Percentiles rank a stretch among this genome's conserved stretches.
phyloP scores from a whole-genome alignment of 331 rosid genomes.

The Pyracantha coccinea region DNA sequence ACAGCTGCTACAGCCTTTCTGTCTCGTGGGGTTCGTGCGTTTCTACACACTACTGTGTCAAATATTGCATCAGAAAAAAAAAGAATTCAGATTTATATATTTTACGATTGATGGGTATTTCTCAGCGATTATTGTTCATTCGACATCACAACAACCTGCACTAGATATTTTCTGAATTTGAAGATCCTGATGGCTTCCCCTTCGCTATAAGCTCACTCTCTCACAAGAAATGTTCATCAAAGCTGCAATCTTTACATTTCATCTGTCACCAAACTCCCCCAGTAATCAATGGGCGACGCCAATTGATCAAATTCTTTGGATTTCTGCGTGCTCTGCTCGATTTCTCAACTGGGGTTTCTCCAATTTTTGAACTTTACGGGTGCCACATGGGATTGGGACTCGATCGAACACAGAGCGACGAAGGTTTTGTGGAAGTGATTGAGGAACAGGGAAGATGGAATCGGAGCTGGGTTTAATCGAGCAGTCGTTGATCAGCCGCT shows the following conservation, averaged over 20 bases:
- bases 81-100: background rate
- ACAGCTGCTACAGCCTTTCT: background rate
- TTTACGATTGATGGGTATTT: constrained; percentile 19
- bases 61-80: background rate
- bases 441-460: constrained; percentile 38
- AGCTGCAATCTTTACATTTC: too few species aligned
- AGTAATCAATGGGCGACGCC: background rate
- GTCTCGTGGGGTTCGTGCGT: background rate
- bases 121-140: background rate
- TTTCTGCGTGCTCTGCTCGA: background rate
- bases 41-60: background rate
- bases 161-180: constrained; percentile 19
- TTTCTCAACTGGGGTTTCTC: background rate
- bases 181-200: background rate
- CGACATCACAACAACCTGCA: constrained; percentile 15
- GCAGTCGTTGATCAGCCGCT: constrained; percentile 38
- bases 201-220: constrained; percentile 1
- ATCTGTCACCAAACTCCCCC: background rate
- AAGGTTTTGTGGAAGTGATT: constrained; percentile 7
- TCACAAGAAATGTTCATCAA: background rate
- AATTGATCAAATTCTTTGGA: background rate
- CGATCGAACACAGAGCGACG: constrained; percentile 24
- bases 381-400: constrained; percentile 73
- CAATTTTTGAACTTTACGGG: constrained; percentile 1
- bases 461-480: constrained; percentile 30